Evolutionary conservation across 176 grass and related monocot genomes (phyloP).

Genomic region (Carex cristatella): DNA sequence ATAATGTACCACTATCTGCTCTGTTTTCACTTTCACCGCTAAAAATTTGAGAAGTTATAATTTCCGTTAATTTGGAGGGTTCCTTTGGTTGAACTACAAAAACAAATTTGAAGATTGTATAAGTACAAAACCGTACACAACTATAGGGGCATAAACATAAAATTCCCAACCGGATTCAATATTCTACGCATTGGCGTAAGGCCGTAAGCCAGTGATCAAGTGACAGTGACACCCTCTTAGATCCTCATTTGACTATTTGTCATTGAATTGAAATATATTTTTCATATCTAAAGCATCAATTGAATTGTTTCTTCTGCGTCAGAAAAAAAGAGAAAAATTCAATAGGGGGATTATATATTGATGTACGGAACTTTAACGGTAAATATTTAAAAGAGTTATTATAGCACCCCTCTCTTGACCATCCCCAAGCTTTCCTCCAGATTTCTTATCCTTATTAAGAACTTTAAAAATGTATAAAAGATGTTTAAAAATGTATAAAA

Average conservation of each 20-base stretch:
- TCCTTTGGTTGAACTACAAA: neutral
- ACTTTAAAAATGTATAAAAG: too few relatives aligned
- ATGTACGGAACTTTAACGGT: too few relatives aligned
- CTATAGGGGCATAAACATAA: neutral
- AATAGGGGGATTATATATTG: neutral
- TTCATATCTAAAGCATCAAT: neutral
- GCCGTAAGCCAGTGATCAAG: neutral
- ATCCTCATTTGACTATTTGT: neutral
- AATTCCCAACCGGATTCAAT: neutral
- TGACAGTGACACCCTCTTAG: neutral
- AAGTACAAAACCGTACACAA: neutral
- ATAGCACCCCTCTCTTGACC: too few relatives aligned
- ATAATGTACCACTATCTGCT: too few relatives aligned
- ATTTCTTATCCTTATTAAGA: too few relatives aligned
- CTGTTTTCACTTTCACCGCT: too few relatives aligned
- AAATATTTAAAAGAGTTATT: too few relatives aligned
- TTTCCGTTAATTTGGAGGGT: too few relatives aligned
- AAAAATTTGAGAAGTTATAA: neutral
- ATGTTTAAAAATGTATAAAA: too few relatives aligned
- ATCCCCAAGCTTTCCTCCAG: too few relatives aligned
- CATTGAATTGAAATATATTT: neutral
- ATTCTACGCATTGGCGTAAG: constrained; percentile 2
- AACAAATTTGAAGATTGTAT: too few relatives aligned
- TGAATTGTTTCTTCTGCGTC: neutral
- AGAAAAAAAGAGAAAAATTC: neutral